Evolutionary conservation across 139 green algal genomes (phyloP).

Genomic region (Chlamydomonas urium): DNA sequence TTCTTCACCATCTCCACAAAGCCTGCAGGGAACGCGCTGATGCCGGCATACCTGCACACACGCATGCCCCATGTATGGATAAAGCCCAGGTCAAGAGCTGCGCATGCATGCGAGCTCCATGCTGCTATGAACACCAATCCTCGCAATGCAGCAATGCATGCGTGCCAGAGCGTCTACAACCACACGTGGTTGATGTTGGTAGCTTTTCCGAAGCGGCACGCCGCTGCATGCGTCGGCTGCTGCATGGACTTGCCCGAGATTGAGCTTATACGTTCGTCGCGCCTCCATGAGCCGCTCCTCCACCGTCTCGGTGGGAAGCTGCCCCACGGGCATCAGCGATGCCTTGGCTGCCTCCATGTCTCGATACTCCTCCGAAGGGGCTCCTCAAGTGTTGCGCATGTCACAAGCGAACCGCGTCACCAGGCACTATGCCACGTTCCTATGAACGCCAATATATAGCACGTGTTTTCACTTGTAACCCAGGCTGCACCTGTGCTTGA

Average conservation of each 20-base stretch:
- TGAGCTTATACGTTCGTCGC: constrained; percentile 62
- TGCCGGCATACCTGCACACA: constrained; percentile 52
- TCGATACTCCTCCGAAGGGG: not conserved
- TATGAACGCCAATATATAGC: too few relatives aligned
- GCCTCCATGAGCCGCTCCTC: constrained; percentile 60
- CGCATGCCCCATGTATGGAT: too few relatives aligned
- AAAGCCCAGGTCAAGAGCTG: too few relatives aligned
- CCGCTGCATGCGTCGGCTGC: constrained; percentile 2
- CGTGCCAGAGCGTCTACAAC: not conserved
- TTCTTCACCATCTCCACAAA: constrained; percentile 58
- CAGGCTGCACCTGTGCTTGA: not conserved
- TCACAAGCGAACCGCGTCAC: not conserved
- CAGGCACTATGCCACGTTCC: too few relatives aligned
- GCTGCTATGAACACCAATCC: too few relatives aligned
- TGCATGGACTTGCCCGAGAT: constrained; percentile 50
- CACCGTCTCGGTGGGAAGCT: constrained; percentile 19
- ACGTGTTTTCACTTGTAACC: not conserved
- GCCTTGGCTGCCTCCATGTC: constrained; percentile 9
- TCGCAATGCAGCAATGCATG: too few relatives aligned
- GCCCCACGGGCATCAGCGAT: constrained; percentile 13
- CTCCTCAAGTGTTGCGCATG: too few relatives aligned
- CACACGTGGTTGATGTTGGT: not conserved
- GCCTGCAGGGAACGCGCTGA: constrained; percentile 44
- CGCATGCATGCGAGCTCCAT: too few relatives aligned
- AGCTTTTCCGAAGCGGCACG: too few relatives aligned